phyloP scores from a whole-genome alignment of 352 stramenopile genomes.

The Globisporangium irregulare region DNA sequence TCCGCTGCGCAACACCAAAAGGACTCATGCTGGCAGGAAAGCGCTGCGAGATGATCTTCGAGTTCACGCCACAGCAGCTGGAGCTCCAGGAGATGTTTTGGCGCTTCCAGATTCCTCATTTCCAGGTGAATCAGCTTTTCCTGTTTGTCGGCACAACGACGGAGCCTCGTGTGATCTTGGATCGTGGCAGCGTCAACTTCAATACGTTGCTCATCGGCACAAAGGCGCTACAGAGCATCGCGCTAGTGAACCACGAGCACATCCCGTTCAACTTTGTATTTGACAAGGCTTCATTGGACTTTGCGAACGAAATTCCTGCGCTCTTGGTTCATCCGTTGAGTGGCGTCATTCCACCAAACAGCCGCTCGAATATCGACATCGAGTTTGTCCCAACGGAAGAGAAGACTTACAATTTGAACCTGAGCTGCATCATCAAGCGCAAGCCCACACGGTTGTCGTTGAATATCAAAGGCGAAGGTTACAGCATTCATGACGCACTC shows the following conservation, averaged over 20 bases:
- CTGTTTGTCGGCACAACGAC: constrained; percentile 90
- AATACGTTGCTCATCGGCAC: constrained; percentile 89
- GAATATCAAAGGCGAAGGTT: constrained; percentile 95
- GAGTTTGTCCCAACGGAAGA: constrained; percentile 91
- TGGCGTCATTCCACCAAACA: constrained; percentile 88
- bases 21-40: constrained; percentile 92
- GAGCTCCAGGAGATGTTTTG: constrained; percentile 92
- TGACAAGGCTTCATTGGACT: constrained; percentile 85
- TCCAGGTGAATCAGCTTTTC: constrained; percentile 90
- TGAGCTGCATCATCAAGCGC: constrained; percentile 90
- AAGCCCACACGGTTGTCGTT: constrained; percentile 90
- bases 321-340: constrained; percentile 86
- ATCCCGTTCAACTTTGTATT: constrained; percentile 95
- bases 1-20: constrained; percentile 88
- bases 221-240: constrained; percentile 82
- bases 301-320: constrained; percentile 71
- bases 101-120: constrained; percentile 87
- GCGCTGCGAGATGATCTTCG: constrained; percentile 95
- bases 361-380: constrained; percentile 75
- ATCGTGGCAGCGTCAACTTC: constrained; percentile 91
- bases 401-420: constrained; percentile 92
- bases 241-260: constrained; percentile 91
- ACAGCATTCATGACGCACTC: constrained; percentile 87
- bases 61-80: constrained; percentile 91
- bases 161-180: constrained; percentile 87